Base-by-base conservation (phyloP, 805 yeast species). In the Starmerella bombicola region DNA sequence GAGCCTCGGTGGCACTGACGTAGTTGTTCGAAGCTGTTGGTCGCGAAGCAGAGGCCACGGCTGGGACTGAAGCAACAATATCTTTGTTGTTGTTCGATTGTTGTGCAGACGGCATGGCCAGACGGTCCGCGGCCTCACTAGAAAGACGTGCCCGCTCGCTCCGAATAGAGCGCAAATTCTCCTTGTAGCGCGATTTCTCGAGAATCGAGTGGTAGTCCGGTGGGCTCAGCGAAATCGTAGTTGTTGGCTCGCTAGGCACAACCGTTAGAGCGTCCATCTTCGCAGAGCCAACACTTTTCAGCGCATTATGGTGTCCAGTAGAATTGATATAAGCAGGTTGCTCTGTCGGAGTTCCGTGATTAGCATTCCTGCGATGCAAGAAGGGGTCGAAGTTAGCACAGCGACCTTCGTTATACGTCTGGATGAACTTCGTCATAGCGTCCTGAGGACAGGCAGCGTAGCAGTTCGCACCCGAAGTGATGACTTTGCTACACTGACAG, bases 391-490 rank as follows among this genome's bases (percentile, higher is more conserved):
- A 48, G 10, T 28, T 30, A 10, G 47, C 49, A 33, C 53, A 50
- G 23, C 28, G 23, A 16, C 52, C 50, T 20, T 43, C 38, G 3
- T 17, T 19, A 39, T 41, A 47, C 1, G 48, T 47, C 28, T 34
- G 22, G 29, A 51, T 45, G 37, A 49, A 51, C 20, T 19, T 25
- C 1, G 48, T 40, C 41, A 40, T 37, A 8, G 43, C 48, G 2
- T 41, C 47, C 15, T 43, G 46, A 5, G 54, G 53, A 22, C 54
- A 51, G 4, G 51, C 41, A 1, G 46, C 35, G 38, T 42, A 52
- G 38, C 56, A 52, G 38, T 37, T 43, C 23, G 48, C 54, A 5
- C 54, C 55, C 3, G 31, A 19, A 13, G 38, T 29, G 10, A 42
- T 32, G 18, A 49, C 43, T 16, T 30, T n/a, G 20, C 24, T 35